These are phyloP conservation scores for Neurospora sp. DNA, from an alignment of 495 filamentous ascomycete species.

Conservation along the genomic window DNA sequence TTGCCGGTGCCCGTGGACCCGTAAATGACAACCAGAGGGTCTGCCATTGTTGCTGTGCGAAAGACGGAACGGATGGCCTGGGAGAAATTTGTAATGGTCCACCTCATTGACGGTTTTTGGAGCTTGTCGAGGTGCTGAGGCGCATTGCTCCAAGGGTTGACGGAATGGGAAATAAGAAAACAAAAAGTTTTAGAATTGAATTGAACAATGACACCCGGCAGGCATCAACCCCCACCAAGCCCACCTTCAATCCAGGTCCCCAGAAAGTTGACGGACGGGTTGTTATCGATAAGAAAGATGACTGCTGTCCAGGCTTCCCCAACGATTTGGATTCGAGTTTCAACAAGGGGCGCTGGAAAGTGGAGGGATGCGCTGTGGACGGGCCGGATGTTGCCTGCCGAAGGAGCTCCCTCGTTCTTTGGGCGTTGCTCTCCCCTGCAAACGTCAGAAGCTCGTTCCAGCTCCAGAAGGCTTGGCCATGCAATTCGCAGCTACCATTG, in stretches of 20 bases:
- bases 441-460: neutral
- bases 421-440: neutral
- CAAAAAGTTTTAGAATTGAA: neutral
- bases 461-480: neutral
- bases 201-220: neutral
- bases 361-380: neutral
- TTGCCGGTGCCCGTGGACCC: slow-evolving; percentile 96
- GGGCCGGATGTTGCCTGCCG: neutral
- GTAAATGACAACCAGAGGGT: slow-evolving; percentile 71
- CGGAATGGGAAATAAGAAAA: neutral
- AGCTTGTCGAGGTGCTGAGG: neutral
- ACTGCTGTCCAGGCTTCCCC: neutral
- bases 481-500: neutral
- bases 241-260: slow-evolving; percentile 1
- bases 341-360: neutral
- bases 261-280: neutral
- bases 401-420: neutral
- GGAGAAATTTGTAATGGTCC: neutral
- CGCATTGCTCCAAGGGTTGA: neutral
- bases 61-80: neutral
- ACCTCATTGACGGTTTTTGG: neutral
- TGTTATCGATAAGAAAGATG: neutral
- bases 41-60: slow-evolving; percentile 7
- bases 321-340: neutral
- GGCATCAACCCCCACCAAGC: neutral